Evolutionary conservation across 73 alveolate genomes (phyloP).

Genomic region (Paramecium sonneborni): DNA sequence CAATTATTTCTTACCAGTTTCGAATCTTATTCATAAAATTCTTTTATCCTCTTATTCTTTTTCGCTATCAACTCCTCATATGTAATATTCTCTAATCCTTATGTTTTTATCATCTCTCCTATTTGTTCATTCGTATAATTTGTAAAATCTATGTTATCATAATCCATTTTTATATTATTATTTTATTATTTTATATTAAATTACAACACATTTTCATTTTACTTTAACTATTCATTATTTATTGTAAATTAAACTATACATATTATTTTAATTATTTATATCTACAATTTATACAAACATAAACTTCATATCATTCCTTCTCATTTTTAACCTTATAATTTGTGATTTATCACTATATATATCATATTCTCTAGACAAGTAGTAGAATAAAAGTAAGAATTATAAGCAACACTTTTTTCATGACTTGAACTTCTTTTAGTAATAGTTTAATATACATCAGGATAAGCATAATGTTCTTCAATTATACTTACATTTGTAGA

Average conservation of each 20-base stretch:
- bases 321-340: constrained; percentile 18
- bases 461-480: not conserved
- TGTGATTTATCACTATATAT: constrained; percentile 31
- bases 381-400: not conserved
- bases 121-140: not conserved
- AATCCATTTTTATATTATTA: not conserved
- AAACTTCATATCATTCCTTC: not conserved
- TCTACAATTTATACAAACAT: no score
- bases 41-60: constrained; percentile 38
- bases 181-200: no score
- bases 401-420: not conserved
- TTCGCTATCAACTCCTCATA: constrained; percentile 30
- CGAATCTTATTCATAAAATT: constrained; percentile 38
- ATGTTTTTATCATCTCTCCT: constrained; percentile 29
- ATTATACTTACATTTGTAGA: not conserved
- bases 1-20: not conserved
- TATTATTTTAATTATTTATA: no score
- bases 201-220: no score
- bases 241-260: no score
- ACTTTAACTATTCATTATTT: no score
- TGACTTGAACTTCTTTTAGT: not conserved
- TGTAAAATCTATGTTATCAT: constrained; percentile 1
- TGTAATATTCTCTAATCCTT: not conserved
- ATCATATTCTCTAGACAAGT: constrained; percentile 38
- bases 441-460: not conserved